Base-by-base conservation (phyloP, 805 yeast species). In the Yarrowia bubula region DNA sequence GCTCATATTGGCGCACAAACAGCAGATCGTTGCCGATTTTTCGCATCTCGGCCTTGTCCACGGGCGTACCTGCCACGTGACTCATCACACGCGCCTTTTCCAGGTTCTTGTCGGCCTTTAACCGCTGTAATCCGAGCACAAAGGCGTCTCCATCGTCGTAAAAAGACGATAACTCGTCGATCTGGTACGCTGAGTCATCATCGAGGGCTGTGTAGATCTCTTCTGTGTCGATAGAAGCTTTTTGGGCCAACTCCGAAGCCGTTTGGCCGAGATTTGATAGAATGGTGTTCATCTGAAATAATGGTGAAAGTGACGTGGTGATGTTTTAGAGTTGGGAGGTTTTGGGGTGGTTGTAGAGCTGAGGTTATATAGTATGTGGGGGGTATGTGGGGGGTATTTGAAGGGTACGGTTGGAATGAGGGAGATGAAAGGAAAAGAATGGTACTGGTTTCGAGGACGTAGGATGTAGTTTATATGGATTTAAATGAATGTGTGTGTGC, bases 1-100 rank as follows among this genome's bases (percentile, higher is more conserved):
- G 43, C 32, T 43, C 51, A 35, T 43, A 58, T 10, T 58, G 64
- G 6, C 51, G 50, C 35, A 58, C 64, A 22, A 43, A 43, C 14
- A 58, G 51, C 42, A 58, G 42, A 43, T 58, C 51, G 51, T 43
- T 44, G 41, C 51, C 51, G 35, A 58, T 58, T 28, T 58, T 44
- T 8, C 51, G 64, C 35, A 58, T 42, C 35, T 43, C 38, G 35
- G 32, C 33, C 22, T 58, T 58, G 9, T 38, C 37, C 4, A 13
- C 47, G 7, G 60, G 46, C 10, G 61, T 11, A 0, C 47, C 37
- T 8, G 61, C 15, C 17, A 28, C 17, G 39, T 55, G 47, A 28
- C 47, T 38, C 15, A 51, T 18, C 22, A 41, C 47, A 3, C 61
- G 46, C 10, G 61, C 61, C 8, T 33, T 15, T 28, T 55, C 61